Evolutionary conservation across 495 filamentous ascomycete genomes (phyloP).

Genomic region (Tuber magnatum): DNA sequence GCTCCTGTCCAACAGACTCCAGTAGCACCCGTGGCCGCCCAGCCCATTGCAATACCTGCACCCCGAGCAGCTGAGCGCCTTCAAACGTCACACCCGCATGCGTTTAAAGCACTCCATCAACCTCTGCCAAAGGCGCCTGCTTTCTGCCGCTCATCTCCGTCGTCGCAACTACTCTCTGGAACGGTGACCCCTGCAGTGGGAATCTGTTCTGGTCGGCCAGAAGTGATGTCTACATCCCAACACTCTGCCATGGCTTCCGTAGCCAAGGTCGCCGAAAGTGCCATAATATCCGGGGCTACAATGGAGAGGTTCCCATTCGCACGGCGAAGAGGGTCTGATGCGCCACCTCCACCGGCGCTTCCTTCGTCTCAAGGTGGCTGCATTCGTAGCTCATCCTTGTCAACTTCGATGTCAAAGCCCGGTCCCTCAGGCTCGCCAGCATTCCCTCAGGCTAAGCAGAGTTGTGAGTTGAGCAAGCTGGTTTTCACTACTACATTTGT

Average conservation of each 20-base stretch:
- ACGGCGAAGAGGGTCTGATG: conserved; percentile 20
- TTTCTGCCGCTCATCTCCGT: conserved; percentile 58
- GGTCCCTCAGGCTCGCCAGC: conserved; percentile 22
- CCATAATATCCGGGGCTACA: conserved; percentile 26
- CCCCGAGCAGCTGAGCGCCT: conserved; percentile 57
- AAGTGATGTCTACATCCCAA: conserved; percentile 37
- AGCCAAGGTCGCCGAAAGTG: conserved; percentile 22
- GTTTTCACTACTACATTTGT: conserved; percentile 11
- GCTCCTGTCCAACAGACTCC: conserved; percentile 20
- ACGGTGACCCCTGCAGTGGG: conserved; percentile 88
- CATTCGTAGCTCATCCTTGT: conserved; percentile 28
- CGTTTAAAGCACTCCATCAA: conserved; percentile 51
- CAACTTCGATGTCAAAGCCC: conserved; percentile 22
- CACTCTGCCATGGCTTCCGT: conserved; percentile 43
- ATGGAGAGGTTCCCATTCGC: conserved; percentile 36
- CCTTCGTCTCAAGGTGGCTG: conserved; percentile 9
- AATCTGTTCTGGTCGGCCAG: conserved; percentile 53
- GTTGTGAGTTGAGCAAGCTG: conserved; percentile 22
- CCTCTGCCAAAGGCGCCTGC: conserved; percentile 46
- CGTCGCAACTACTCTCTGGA: conserved; percentile 66
- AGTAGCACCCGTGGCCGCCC: conserved; percentile 21
- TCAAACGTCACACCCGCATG: conserved; percentile 37
- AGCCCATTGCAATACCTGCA: conserved; percentile 42
- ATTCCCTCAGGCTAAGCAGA: conserved; percentile 26
- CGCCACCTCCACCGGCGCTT: not conserved